A percentile compares a stretch with the other conserved stretches of the same genome.
These are phyloP conservation scores for Monosporascus sp. DNA, from an alignment of 2,329 filamentous ascomycete genomes.

Conservation along the genomic window DNA sequence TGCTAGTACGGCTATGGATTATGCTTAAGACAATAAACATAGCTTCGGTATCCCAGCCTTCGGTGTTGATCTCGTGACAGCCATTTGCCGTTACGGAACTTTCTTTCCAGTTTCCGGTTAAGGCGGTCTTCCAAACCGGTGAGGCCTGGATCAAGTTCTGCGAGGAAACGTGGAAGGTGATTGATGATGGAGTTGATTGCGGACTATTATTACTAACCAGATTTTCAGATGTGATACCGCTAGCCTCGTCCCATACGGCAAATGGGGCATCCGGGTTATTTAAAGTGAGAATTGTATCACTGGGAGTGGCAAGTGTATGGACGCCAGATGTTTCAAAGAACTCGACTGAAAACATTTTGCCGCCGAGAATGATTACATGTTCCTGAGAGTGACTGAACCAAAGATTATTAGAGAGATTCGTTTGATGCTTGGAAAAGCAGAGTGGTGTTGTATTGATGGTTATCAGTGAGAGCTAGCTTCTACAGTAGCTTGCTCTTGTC, in stretches of 20 bases:
- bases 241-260: slow-evolving; percentile 1
- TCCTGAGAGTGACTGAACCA: no score
- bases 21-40: slow-evolving; percentile 13
- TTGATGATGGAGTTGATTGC: not conserved
- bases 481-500: no score
- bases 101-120: slow-evolving; percentile 1
- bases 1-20: slow-evolving; percentile 21
- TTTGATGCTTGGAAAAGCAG: no score
- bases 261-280: slow-evolving; percentile 2
- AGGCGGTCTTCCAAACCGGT: not conserved
- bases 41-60: slow-evolving; percentile 2
- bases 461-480: no score
- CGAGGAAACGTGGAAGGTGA: not conserved
- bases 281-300: slow-evolving; percentile 2
- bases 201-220: not conserved
- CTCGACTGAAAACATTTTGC: no score
- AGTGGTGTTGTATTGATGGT: no score
- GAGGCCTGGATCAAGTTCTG: not conserved
- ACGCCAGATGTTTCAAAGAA: no score
- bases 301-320: no score
- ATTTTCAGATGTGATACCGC: not conserved
- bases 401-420: no score
- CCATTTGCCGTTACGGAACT: not conserved
- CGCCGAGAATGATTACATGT: no score
- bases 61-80: not conserved